Evolutionary conservation across 2,329 filamentous ascomycete genomes (phyloP).

Genomic region (Aspergillus floridensis): DNA sequence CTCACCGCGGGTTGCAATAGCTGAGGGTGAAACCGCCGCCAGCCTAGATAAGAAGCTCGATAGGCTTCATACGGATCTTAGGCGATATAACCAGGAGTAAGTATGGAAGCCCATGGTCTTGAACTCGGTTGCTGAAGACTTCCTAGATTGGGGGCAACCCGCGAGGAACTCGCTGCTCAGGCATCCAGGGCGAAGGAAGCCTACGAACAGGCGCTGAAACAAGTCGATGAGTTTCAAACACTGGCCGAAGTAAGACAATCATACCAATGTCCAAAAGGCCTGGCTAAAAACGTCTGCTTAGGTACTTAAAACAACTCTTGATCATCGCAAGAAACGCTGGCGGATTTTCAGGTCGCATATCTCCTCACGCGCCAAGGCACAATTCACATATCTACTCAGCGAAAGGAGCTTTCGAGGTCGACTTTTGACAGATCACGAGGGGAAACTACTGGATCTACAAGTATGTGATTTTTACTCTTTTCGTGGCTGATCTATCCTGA

Average conservation of each 20-base stretch:
- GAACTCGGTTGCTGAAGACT: constrained; percentile 23
- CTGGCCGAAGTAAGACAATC: constrained; percentile 38
- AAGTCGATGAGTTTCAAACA: constrained; percentile 38
- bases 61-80: constrained; percentile 58
- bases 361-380: constrained; percentile 77
- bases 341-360: constrained; percentile 78
- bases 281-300: constrained; percentile 25
- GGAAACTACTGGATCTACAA: constrained; percentile 72
- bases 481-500: constrained; percentile 7
- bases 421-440: constrained; percentile 72
- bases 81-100: constrained; percentile 53
- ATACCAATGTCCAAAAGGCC: background rate
- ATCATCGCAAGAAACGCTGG: constrained; percentile 72
- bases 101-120: constrained; percentile 14
- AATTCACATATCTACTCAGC: constrained; percentile 83
- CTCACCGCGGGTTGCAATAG: constrained; percentile 60
- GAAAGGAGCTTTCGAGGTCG: constrained; percentile 85
- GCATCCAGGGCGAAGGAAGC: constrained; percentile 37
- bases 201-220: constrained; percentile 36
- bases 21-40: constrained; percentile 60
- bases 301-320: constrained; percentile 60
- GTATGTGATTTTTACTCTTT: constrained; percentile 43
- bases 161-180: constrained; percentile 61
- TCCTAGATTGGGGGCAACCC: constrained; percentile 57
- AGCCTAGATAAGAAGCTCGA: constrained; percentile 50